phyloP scores from a whole-genome alignment of 768 basidiomycete genomes.

The Sarcodon sp. region DNA sequence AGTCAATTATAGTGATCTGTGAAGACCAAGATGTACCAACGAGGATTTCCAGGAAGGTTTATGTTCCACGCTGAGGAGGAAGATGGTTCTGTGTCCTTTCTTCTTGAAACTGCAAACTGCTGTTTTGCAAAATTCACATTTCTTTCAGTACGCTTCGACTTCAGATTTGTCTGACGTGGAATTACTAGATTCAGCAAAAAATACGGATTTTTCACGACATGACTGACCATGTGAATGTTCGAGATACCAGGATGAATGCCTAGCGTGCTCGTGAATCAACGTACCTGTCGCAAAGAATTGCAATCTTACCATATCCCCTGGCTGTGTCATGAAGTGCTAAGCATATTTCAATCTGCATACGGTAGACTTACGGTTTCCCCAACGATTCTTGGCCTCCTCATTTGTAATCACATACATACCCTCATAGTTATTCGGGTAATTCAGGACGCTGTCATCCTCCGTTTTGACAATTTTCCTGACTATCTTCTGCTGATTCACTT shows the following conservation, averaged over 20 bases:
- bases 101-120: slow-evolving; percentile 40
- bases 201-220: background rate
- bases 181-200: background rate
- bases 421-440: slow-evolving; percentile 41
- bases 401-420: slow-evolving; percentile 47
- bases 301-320: too few species aligned
- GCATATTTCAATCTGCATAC: too few species aligned
- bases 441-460: slow-evolving; percentile 38
- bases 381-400: slow-evolving; percentile 34
- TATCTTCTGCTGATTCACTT: slow-evolving; percentile 41
- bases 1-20: too few species aligned
- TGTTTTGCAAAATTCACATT: slow-evolving; percentile 61
- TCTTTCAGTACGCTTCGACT: slow-evolving; percentile 44
- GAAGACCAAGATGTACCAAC: too few species aligned
- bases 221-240: slow-evolving; percentile 34
- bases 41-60: slow-evolving; percentile 40
- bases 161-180: slow-evolving; percentile 33
- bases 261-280: slow-evolving; percentile 32
- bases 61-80: slow-evolving; percentile 52
- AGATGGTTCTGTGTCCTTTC: slow-evolving; percentile 49
- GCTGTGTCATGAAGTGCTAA: too few species aligned
- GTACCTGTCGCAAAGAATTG: too few species aligned
- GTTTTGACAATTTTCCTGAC: slow-evolving; percentile 31
- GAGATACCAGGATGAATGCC: slow-evolving; percentile 48
- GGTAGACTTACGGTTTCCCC: slow-evolving; percentile 24